Evolutionary conservation across 140 eudicot species (phyloP).

Genomic region (Flaveria floridana): DNA sequence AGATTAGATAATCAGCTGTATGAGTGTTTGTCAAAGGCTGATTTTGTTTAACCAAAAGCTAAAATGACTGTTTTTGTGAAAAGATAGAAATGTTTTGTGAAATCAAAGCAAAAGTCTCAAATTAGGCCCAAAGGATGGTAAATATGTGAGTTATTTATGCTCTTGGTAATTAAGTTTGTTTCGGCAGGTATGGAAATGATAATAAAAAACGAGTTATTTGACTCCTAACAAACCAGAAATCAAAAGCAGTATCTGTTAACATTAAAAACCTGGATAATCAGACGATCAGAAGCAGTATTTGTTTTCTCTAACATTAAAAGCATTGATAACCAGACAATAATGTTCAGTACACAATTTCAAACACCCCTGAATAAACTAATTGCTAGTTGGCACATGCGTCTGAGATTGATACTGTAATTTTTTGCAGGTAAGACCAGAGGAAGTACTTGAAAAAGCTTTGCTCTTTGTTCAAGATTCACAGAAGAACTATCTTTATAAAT

Average conservation of each 20-base stretch:
- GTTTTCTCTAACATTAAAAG: background rate
- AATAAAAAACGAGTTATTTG: background rate
- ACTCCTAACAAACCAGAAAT: background rate
- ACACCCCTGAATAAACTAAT: conserved; percentile 9
- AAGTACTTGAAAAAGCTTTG: conserved; percentile 82
- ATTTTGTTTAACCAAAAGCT: background rate
- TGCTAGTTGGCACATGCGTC: background rate
- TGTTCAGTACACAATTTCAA: background rate
- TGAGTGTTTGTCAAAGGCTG: conserved; percentile 1
- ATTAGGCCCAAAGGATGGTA: background rate
- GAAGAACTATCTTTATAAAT: conserved; percentile 79
- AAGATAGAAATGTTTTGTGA: background rate
- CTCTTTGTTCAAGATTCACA: conserved; percentile 74
- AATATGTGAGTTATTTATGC: background rate
- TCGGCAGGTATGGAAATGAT: background rate
- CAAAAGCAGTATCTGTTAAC: background rate
- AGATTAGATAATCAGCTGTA: conserved; percentile 1
- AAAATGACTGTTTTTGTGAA: background rate
- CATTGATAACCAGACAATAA: background rate
- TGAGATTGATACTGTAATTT: conserved; percentile 6
- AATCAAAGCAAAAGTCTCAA: background rate
- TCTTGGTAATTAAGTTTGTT: background rate
- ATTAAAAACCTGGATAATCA: background rate
- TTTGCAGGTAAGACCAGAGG: conserved; percentile 91
- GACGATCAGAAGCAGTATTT: background rate